Evolutionary conservation across 306 rosid species (phyloP).

Genomic region (Gillenia trifoliata): DNA sequence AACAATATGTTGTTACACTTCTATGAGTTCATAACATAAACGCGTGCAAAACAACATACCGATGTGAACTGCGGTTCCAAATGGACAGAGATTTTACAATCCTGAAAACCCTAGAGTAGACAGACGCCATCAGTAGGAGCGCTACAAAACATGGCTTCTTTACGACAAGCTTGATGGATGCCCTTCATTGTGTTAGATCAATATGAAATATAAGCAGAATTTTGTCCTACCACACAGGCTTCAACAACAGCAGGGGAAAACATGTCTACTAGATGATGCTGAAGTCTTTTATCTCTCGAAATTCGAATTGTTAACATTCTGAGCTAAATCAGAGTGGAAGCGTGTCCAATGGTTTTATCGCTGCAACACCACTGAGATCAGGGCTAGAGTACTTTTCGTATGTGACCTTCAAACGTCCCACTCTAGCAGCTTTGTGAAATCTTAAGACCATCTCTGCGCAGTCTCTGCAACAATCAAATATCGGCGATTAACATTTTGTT

Average conservation of each 20-base stretch:
- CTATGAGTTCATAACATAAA: not conserved
- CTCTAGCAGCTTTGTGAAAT: slow-evolving; percentile 59
- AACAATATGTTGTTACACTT: not conserved
- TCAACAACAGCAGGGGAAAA: not conserved
- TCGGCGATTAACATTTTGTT: not conserved
- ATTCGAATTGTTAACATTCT: not conserved
- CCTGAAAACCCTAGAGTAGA: not conserved
- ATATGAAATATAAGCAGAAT: not conserved
- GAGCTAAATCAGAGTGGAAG: slow-evolving; percentile 50
- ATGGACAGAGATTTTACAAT: not conserved
- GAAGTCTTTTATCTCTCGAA: not conserved
- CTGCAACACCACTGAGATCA: slow-evolving; percentile 47
- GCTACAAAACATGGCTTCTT: not conserved
- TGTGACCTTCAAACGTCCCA: slow-evolving; percentile 55
- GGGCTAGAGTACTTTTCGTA: slow-evolving; percentile 59
- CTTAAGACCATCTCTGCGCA: slow-evolving; percentile 73
- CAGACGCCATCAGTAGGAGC: not conserved
- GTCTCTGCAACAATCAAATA: slow-evolving; percentile 31
- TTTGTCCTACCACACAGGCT: not conserved
- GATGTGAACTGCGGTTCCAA: not conserved
- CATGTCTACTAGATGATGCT: not conserved
- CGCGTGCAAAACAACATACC: not conserved
- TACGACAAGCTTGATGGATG: slow-evolving; percentile 6
- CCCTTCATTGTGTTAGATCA: not conserved
- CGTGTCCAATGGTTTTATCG: slow-evolving; percentile 51